Base-by-base conservation (phyloP, 352 stramenopile species). In the Globisporangium solare region DNA sequence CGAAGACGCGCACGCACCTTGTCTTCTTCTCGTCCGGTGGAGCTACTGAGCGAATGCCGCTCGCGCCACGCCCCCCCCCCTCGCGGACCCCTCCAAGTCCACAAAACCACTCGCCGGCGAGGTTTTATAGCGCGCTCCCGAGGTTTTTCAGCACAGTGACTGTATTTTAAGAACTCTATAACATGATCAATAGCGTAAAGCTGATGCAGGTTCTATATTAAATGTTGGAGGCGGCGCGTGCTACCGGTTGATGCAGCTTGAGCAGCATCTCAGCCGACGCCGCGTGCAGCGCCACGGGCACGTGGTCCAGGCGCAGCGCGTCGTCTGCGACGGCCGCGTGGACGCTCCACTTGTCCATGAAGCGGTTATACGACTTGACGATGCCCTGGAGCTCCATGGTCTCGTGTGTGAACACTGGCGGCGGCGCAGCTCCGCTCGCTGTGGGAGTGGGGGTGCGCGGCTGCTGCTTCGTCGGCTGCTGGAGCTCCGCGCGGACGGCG, bases 351-450 rank as follows among this genome's bases (percentile, higher is more conserved):
- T 80, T 71, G 51, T 83, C 71, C 66, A 84, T 65, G 51, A 77
- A 90, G 10, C 77, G 66, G 58, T 90, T 90, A 51, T 88, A 90
- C 0, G 77, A 71, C 18, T 67, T 64, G n/a, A 82, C 57, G 7
- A 55, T 54, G 7, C 66, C 80, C 14, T 42, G 62, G 24, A 90
- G 22, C 41, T 76, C 62, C 52, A 88, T 46, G 31, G 49, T 61
- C 47, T 74, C 55, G 60, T 90, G 80, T 15, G 77, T 88, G 49
- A 75, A 87, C 42, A 71, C 51, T 6, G 40, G 46, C 40, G 53
- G 27, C 11, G 42, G 22, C 21, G 40, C 24, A 27, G 24, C 24
- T 27, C 24, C 24, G 24, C 24, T 27, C 2, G 24, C 24, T n/a
- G n/a, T n/a, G n/a, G n/a, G n/a, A n/a, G n/a, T n/a, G n/a, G 37